Evolutionary conservation across 2,329 filamentous ascomycete genomes (phyloP), one percentile per base, ranked within the genome.

Genomic region (Hypoxylon rubiginosum): DNA sequence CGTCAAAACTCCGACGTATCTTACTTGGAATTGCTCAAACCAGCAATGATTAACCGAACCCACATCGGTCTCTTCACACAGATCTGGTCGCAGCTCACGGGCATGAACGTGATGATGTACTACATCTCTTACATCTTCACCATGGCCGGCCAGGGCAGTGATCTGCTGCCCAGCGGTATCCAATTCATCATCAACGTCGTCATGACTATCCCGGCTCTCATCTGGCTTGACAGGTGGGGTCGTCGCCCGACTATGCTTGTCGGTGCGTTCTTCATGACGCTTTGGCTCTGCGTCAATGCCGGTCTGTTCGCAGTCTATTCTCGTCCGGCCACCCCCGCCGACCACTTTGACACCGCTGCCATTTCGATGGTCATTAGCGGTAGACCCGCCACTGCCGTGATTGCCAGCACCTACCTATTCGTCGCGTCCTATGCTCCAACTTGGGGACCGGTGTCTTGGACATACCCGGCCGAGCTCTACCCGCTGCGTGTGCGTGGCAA

Each of bases 131-230:
- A 91, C 69, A 86, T 92, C 63, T 92, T 92, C 76, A 83, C 83
- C 10, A 93, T 93, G 91, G 90, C 90, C 15, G 90, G 90, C 9
- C 81, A 91, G n/a, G 80, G 78, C 1, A 85, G 87, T 70, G 84
- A 83, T 57, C 83, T 93, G 8, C 78, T 92, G 48, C 85, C 90
- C 7, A 91, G 88, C 17, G 88, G 86, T 9, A 92, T 92, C 67
- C 88, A 92, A 74, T 92, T 92, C 76, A 84, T 94, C 72, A 92
- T 95, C 82, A 94, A 94, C 77, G 92, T 95, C 1, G 65, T 90
- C 56, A 92, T 93, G 89, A 95, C 92, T 0, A 77, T 94, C 2
- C 91, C 91, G 0, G 92, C 92, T 1, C 84, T 95, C 24, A 79
- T 94, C 61, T 94, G 83, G 81, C 86, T 94, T 72, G 92, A 96